Evolutionary conservation across 1,284 basidiomycete genomes (phyloP).

Genomic region (Tremellales sp.): DNA sequence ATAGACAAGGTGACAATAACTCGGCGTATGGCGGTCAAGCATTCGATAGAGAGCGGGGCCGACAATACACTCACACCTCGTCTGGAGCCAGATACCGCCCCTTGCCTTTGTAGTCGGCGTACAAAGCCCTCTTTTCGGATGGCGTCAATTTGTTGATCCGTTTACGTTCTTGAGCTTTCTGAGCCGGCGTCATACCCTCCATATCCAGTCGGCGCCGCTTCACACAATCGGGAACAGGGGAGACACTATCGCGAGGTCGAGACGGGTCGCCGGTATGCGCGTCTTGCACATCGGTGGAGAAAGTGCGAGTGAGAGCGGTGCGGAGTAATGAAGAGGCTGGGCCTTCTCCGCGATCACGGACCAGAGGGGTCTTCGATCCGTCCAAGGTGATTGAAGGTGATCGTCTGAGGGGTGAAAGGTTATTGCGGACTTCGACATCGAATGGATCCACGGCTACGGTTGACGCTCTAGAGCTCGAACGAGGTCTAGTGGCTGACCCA

Average conservation of each 20-base stretch:
- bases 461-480: too few relatives aligned
- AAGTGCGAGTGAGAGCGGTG: constrained; percentile 4
- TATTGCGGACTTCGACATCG: too few relatives aligned
- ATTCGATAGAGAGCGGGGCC: too few relatives aligned
- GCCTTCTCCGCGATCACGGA: constrained; percentile 24
- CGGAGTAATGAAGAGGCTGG: constrained; percentile 7
- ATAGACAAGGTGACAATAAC: too few relatives aligned
- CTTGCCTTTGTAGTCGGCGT: constrained; percentile 38
- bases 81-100: constrained; percentile 37
- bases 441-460: too few relatives aligned
- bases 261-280: background rate
- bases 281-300: too few relatives aligned
- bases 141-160: constrained; percentile 23
- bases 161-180: constrained; percentile 28
- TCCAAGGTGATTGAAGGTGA: too few relatives aligned
- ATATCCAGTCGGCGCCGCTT: constrained; percentile 20
- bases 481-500: too few relatives aligned
- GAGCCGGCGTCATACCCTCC: constrained; percentile 25
- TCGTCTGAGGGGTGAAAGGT: too few relatives aligned
- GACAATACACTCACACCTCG: constrained; percentile 36
- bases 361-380: constrained; percentile 13
- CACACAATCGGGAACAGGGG: background rate
- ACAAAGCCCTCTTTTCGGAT: constrained; percentile 31
- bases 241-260: background rate
- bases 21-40: too few relatives aligned